Evolutionary conservation across 129 eudicot species (phyloP).

Genomic region (Dittrichia graveolens): DNA sequence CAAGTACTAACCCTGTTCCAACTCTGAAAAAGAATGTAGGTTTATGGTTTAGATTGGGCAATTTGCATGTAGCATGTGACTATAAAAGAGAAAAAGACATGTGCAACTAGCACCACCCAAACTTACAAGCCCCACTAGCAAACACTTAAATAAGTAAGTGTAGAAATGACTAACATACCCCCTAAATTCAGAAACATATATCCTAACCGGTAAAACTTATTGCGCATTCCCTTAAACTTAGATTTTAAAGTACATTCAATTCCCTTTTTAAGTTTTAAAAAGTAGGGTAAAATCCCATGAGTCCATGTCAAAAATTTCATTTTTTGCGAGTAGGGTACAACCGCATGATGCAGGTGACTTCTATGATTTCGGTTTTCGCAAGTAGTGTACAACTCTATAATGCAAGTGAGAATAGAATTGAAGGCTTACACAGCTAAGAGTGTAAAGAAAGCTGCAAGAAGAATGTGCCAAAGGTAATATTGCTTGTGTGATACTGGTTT

Average conservation of each 20-base stretch:
- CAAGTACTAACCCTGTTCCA: conserved; percentile 68
- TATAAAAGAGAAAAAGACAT: too few species aligned
- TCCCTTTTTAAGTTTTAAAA: too few species aligned
- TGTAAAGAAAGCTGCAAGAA: conserved; percentile 56
- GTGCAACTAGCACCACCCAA: too few species aligned
- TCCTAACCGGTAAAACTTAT: too few species aligned
- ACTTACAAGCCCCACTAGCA: too few species aligned
- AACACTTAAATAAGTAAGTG: too few species aligned
- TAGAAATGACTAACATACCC: too few species aligned
- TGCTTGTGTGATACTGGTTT: conserved; percentile 47
- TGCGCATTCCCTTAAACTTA: too few species aligned
- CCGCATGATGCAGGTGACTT: not conserved
- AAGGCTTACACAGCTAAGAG: conserved; percentile 69
- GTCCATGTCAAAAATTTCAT: not conserved
- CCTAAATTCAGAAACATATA: too few species aligned
- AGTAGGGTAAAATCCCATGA: too few species aligned
- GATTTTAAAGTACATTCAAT: too few species aligned
- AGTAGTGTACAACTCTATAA: conserved; percentile 5
- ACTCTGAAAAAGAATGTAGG: conserved; percentile 42
- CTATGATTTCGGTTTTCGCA: not conserved
- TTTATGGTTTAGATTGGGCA: not conserved
- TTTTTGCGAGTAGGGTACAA: not conserved
- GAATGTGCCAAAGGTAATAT: conserved; percentile 53
- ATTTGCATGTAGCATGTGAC: not conserved
- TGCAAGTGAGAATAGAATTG: conserved; percentile 15